A percentile compares a stretch with the other conserved stretches of the same genome.
Conservation (phyloP, 2,329 filamentous ascomycete genomes). For the Aureobasidium zeae region DNA sequence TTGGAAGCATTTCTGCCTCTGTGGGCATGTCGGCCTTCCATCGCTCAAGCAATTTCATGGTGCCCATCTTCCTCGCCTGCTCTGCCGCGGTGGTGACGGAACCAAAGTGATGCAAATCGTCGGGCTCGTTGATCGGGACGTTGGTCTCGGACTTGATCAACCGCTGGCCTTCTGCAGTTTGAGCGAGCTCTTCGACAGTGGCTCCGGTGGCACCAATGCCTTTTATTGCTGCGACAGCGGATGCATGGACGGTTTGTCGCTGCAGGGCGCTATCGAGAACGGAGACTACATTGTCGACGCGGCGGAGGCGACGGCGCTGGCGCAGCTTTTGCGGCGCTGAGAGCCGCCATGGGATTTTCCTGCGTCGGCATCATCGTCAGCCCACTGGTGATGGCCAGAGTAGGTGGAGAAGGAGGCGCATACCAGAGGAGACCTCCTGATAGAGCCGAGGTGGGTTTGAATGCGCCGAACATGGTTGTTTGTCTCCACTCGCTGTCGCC, state of each 20-base stretch:
- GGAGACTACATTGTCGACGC: constrained; percentile 79
- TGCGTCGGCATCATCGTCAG: constrained; percentile 27
- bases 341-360: constrained; percentile 96
- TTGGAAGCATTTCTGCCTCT: constrained; percentile 89
- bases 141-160: constrained; percentile 20
- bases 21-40: constrained; percentile 97
- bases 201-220: constrained; percentile 19
- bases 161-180: constrained; percentile 27
- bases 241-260: constrained; percentile 40
- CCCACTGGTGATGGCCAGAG: not conserved
- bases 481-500: constrained; percentile 19
- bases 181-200: constrained; percentile 23
- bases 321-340: constrained; percentile 84
- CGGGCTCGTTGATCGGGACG: constrained; percentile 15
- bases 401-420: constrained; percentile 17
- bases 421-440: constrained; percentile 78
- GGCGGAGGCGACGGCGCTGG: constrained; percentile 71
- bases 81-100: constrained; percentile 19
- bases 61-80: constrained; percentile 38
- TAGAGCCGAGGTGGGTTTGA: constrained; percentile 68
- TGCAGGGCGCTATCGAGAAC: constrained; percentile 67
- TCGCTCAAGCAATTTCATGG: constrained; percentile 66
- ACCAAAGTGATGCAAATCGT: no score
- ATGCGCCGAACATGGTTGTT: constrained; percentile 67
- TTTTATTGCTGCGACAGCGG: constrained; percentile 13